Evolutionary conservation across 257 asterid genomes (phyloP), one percentile per base, ranked within the genome.

Genomic region (Verbascum thapsus): DNA sequence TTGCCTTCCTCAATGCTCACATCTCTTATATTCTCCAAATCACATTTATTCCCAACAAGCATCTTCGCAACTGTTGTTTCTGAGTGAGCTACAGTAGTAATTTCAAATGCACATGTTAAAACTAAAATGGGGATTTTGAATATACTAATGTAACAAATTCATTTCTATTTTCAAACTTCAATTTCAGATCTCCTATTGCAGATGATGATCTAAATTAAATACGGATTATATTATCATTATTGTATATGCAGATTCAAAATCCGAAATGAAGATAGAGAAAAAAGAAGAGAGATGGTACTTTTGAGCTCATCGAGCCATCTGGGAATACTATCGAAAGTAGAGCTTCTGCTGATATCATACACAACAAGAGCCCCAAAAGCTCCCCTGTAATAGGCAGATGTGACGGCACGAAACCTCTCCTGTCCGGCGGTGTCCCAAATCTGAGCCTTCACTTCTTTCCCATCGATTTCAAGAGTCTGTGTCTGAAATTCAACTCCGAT

Each of bases 341-440:
- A 70, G 34, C 77, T 60, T 17, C 89, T 62, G 44, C 64, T 65
- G 40, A 85, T 85, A 75, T 85, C 92, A 64, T 85, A 85, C 59
- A 85, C 92, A 62, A 85, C 76, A 34, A 85, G 85, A 1, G 89
- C 92, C 64, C 89, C 92, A 49, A 85, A 80, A 44, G 95, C 88
- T 18, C 95, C 95, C 26, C 95, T 83, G 69, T 83, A 86, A 59
- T 86, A 86, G 72, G 95, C 95, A 68, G 95, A 86, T 20, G 95
- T 85, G 71, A 85, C 94, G 59, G 94, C 94, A 41, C 94, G 82
- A 72, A 85, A 85, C 3, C 88, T 75, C 77, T 85, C 92, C 32
- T 85, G 92, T 4, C 92, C 88, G 65, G 92, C 92, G 63, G 94
- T 82, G 69, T 85, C 94, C 94, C 94, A 85, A 82, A 85, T 85